A percentile compares a stretch with the other conserved stretches of the same genome.
Conservation (phyloP, 1,139 yeast genomes). For the Suhomyces panamericanus region DNA sequence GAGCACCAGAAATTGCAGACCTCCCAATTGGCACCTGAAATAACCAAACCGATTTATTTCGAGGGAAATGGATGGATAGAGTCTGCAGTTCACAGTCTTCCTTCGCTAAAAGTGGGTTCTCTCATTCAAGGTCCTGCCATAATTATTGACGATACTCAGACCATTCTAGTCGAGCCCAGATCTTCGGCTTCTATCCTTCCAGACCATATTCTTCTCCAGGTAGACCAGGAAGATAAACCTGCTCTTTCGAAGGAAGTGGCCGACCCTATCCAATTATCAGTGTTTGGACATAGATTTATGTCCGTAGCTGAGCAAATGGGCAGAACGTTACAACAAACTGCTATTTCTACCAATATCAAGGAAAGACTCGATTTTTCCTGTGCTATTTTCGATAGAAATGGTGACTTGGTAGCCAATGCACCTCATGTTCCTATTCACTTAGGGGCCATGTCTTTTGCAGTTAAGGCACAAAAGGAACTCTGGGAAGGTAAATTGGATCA, state of each 20-base stretch:
- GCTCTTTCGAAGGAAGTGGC: constrained; percentile 34
- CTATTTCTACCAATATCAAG: constrained; percentile 83
- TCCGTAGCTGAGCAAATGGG: constrained; percentile 93
- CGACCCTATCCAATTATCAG: constrained; percentile 73
- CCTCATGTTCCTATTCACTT: constrained; percentile 87
- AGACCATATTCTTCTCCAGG: constrained; percentile 52
- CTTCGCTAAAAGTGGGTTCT: constrained; percentile 53
- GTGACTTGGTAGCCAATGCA: constrained; percentile 81
- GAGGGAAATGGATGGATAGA: constrained; percentile 46
- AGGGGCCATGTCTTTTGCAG: constrained; percentile 88
- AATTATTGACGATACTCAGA: constrained; percentile 83
- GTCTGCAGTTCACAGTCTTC: constrained; percentile 54
- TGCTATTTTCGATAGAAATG: constrained; percentile 74
- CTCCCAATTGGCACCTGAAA: constrained; percentile 6
- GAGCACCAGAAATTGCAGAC: constrained; percentile 24
- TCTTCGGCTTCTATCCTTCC: constrained; percentile 63
- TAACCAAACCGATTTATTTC: constrained; percentile 28
- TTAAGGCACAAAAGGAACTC: constrained; percentile 59
- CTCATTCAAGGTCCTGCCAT: constrained; percentile 74
- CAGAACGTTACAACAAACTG: constrained; percentile 71
- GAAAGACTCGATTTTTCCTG: constrained; percentile 84
- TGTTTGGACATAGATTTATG: constrained; percentile 84
- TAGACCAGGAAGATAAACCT: constrained; percentile 29
- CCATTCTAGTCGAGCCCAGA: constrained; percentile 74
- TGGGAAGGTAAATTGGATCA: constrained; percentile 63